These are phyloP conservation scores for Ilyonectria sp. DNA, from an alignment of 2,329 filamentous ascomycete species.

Conservation along the genomic window DNA sequence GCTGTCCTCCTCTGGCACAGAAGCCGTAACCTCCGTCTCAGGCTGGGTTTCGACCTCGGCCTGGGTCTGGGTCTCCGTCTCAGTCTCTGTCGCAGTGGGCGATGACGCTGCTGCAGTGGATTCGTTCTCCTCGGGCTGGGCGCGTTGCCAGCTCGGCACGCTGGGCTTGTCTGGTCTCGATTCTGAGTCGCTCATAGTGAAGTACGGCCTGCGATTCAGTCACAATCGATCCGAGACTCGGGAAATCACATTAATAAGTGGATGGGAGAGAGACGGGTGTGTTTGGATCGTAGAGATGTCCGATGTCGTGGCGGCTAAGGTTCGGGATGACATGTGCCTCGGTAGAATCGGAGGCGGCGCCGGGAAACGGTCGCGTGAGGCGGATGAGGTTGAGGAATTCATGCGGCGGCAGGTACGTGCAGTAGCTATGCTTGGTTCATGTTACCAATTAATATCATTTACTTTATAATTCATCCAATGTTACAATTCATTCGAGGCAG, in stretches of 20 bases:
- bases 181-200: conserved; percentile 54
- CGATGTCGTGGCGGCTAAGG: conserved; percentile 41
- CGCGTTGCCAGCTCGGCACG: conserved; percentile 54
- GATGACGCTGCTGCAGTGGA: conserved; percentile 38
- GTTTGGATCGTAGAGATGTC: conserved; percentile 29
- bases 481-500: not conserved
- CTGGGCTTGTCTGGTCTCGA: conserved; percentile 42
- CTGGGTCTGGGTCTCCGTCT: conserved; percentile 10
- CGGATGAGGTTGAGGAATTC: conserved; percentile 17
- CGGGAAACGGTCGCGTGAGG: conserved; percentile 44
- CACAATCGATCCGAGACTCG: not conserved
- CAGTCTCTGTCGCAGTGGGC: conserved; percentile 17
- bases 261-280: conserved; percentile 6
- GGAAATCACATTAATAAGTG: conserved; percentile 3
- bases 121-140: conserved; percentile 35
- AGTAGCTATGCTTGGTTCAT: not conserved
- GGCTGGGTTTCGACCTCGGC: conserved; percentile 6
- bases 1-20: conserved; percentile 43
- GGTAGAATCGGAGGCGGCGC: conserved; percentile 35
- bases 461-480: not conserved
- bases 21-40: not conserved
- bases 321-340: conserved; percentile 49
- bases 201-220: not conserved
- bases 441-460: not conserved
- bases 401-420: not conserved